Base-by-base conservation (phyloP, 345 rosid genomes). In the Brassica nigra region DNA sequence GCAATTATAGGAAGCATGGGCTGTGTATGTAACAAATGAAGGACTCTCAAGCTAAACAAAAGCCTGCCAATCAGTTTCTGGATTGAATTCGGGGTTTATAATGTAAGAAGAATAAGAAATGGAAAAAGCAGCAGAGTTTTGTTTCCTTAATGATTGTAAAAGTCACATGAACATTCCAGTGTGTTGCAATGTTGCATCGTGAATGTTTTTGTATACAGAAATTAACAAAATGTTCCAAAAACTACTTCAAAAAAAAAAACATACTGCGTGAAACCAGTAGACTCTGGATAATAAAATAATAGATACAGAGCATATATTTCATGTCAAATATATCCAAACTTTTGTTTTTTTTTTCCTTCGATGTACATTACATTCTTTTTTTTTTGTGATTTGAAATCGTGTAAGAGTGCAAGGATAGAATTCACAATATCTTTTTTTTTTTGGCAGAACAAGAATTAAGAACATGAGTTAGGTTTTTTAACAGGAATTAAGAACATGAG, bases 1-100 rank as follows among this genome's bases (percentile, higher is more conserved):
- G 65, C 11, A 54, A 68, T 20, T 82, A 73, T 83, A 93, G 97
- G 90, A 90, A 77, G 93, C 97, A 1, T 92, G 95, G 95, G 85
- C 87, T 6, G 87, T 85, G 42, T 90, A 87, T 75, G 84, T 86
- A 31, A 77, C 90, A 6, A 82, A 84, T 64, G 92, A 88, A 55
- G 82, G 82, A 29, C 70, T 87, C 33, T 85, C 88, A 12, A 78
- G 80, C 77, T 76, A 79, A 70, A 75, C 73, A 30, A 49, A 14
- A 67, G n/a, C n/a, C 11, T 2, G 8, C 47, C 34, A 79, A 47
- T 12, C 3, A 30, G 6, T n/a, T 9, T 14, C 27, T 39, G 52
- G 68, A 39, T 66, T 72, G 28, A 34, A 34, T 57, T 20, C 49
- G 37, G 37, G 52, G 68, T 59, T 78, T 31, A 47, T 9, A 11